Base-by-base conservation (phyloP, 129 eudicot species). In the Scalesia atractyloides region DNA sequence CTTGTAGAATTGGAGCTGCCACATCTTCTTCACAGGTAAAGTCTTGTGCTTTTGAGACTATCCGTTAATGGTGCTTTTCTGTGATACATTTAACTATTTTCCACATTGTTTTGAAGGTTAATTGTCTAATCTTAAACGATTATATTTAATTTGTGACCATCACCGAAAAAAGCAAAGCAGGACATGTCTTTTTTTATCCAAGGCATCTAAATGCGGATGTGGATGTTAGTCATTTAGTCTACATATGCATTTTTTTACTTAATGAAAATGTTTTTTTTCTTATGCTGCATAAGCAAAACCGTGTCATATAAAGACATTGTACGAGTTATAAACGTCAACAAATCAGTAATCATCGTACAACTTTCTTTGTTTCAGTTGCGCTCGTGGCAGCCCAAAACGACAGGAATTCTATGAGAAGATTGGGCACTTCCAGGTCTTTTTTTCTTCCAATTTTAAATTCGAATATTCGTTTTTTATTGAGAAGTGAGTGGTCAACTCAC, bases 341-440 rank as follows among this genome's bases (percentile, higher is more conserved):
- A 24, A 48, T n/a, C n/a, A 14, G 8, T 68, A 2, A 16, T 5
- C 49, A 26, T 33, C 18, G 9, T 56, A 9, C 26, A 61, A 51
- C 39, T 41, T 62, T 64, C 14, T 52, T 44, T 37, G 30, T 78
- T 83, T 58, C 97, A 95, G 99, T 76, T 95, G 99, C 75, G 99
- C 96, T 34, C 97, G 97, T 77, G 99, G 99, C 59, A 95, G 99
- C 90, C 96, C 97, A 53, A 95, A 95, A 86, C 75, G 97, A 56
- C 96, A 90, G 79, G 67, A 77, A 46, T 66, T 95, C 46, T 86
- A 49, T 61, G 78, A 84, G 64, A 88, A 70, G 85, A 78, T 76
- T 72, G 97, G 99, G 49, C 92, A 74, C 74, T 95, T 95, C 66
- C 99, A 95, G 97, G 99, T 91, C 60, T 22, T 30, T 7, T 15